Conservation (phyloP, 1,284 basidiomycete genomes). For the Pseudozyma sp. region DNA sequence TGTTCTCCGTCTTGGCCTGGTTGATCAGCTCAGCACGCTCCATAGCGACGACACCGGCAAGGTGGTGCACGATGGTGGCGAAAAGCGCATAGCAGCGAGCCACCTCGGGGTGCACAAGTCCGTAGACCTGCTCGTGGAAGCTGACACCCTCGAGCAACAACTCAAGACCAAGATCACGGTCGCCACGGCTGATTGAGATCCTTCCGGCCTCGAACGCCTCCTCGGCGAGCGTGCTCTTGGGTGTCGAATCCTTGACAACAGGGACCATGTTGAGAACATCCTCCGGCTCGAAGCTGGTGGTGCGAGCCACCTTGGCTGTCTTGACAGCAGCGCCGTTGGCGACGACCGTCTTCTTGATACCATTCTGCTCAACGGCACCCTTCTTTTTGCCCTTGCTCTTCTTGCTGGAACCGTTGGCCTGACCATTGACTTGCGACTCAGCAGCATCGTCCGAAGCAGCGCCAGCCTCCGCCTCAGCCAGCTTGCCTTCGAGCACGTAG, state of each 20-base stretch:
- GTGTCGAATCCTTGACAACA: slow-evolving; percentile 72
- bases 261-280: slow-evolving; percentile 74
- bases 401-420: slow-evolving; percentile 16
- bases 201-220: slow-evolving; percentile 74
- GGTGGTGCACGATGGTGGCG: slow-evolving; percentile 71
- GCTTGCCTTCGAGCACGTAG: slow-evolving; percentile 70
- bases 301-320: slow-evolving; percentile 49
- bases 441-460: slow-evolving; percentile 32
- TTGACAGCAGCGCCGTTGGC: slow-evolving; percentile 20
- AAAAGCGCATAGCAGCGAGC: slow-evolving; percentile 73
- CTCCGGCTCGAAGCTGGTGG: slow-evolving; percentile 71
- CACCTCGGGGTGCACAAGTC: slow-evolving; percentile 74
- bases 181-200: slow-evolving; percentile 72
- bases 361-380: slow-evolving; percentile 35
- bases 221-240: slow-evolving; percentile 72
- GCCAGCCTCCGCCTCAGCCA: slow-evolving; percentile 21
- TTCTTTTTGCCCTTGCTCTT: slow-evolving; percentile 54
- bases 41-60: slow-evolving; percentile 45
- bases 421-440: slow-evolving; percentile 66
- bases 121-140: slow-evolving; percentile 74
- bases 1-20: slow-evolving; percentile 53
- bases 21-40: slow-evolving; percentile 50
- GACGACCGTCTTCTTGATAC: slow-evolving; percentile 41
- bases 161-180: slow-evolving; percentile 72
- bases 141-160: slow-evolving; percentile 73